A percentile compares a stretch with the other conserved stretches of the same genome.
These are phyloP conservation scores for Alternaria brassicae DNA, from an alignment of 2,329 filamentous ascomycete species.

Conservation along the genomic window DNA sequence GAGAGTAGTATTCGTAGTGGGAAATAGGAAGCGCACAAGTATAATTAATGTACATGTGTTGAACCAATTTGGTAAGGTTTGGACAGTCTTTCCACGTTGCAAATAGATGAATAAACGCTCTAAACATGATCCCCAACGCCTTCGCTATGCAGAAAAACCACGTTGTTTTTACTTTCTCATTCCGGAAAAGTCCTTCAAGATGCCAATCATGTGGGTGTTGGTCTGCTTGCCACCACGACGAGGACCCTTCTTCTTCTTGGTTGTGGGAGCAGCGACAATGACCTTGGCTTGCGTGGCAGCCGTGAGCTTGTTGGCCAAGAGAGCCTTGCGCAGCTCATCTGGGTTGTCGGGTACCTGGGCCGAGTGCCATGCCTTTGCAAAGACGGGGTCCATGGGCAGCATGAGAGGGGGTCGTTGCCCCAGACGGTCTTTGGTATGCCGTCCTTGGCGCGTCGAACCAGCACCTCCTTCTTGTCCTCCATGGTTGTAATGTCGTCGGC, in stretches of 20 bases:
- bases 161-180: slow-evolving; percentile 41
- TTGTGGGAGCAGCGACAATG: slow-evolving; percentile 62
- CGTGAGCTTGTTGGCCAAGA: slow-evolving; percentile 79
- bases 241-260: slow-evolving; percentile 77
- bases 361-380: slow-evolving; percentile 82
- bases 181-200: slow-evolving; percentile 76
- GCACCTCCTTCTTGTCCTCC: slow-evolving; percentile 77
- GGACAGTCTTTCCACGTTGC: not conserved
- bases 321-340: slow-evolving; percentile 77
- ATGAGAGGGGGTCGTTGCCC: slow-evolving; percentile 82
- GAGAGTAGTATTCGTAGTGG: not conserved
- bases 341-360: slow-evolving; percentile 74
- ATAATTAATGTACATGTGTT: slow-evolving; percentile 3
- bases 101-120: not conserved
- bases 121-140: slow-evolving; percentile 33
- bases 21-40: not conserved
- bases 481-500: slow-evolving; percentile 78
- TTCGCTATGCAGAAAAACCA: slow-evolving; percentile 39
- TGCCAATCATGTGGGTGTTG: slow-evolving; percentile 83
- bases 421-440: slow-evolving; percentile 81
- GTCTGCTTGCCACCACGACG: slow-evolving; percentile 80
- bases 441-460: slow-evolving; percentile 91
- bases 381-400: slow-evolving; percentile 80
- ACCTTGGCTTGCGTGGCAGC: slow-evolving; percentile 83
- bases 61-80: not conserved